phyloP scores from a whole-genome alignment of 2,329 filamentous ascomycete species.

The Amesomyces nigricolor region DNA sequence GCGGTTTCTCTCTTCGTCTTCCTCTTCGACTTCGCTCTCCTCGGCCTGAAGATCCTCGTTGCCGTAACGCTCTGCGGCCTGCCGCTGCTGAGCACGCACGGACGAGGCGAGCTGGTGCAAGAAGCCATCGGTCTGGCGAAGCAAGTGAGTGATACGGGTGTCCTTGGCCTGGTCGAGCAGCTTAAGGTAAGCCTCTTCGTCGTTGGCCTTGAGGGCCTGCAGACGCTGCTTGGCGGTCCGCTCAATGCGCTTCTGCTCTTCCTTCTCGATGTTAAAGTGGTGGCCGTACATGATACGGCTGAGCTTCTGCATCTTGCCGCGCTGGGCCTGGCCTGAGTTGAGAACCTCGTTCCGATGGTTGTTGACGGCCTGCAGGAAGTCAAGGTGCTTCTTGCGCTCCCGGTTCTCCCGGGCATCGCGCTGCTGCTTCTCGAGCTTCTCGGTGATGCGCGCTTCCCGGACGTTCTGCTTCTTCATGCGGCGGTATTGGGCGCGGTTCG shows the following conservation, averaged over 20 bases:
- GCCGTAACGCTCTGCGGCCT: constrained; percentile 72
- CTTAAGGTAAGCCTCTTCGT: constrained; percentile 98
- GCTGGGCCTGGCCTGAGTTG: constrained; percentile 60
- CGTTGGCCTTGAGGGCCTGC: constrained; percentile 96
- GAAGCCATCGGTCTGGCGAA: constrained; percentile 97
- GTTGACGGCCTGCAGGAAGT: constrained; percentile 83
- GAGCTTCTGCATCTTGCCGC: constrained; percentile 74
- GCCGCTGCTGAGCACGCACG: constrained; percentile 88
- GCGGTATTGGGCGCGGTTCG: constrained; percentile 84
- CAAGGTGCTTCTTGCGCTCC: constrained; percentile 94
- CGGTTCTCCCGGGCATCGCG: constrained; percentile 91
- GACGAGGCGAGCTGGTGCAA: constrained; percentile 91
- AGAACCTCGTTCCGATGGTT: constrained; percentile 75
- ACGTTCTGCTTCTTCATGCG: constrained; percentile 96
- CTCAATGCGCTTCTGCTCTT: constrained; percentile 98
- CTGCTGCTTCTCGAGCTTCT: constrained; percentile 98
- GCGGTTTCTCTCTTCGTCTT: constrained; percentile 60
- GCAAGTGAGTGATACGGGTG: constrained; percentile 94
- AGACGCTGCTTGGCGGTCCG: constrained; percentile 98
- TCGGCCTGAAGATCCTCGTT: constrained; percentile 57
- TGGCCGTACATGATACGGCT: constrained; percentile 83
- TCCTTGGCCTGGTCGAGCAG: constrained; percentile 97
- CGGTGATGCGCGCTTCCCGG: constrained; percentile 90
- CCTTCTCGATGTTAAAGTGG: constrained; percentile 95
- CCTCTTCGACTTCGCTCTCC: constrained; percentile 61